Conservation (phyloP, 768 basidiomycete genomes). For the Porpolomopsis calyptriformis region DNA sequence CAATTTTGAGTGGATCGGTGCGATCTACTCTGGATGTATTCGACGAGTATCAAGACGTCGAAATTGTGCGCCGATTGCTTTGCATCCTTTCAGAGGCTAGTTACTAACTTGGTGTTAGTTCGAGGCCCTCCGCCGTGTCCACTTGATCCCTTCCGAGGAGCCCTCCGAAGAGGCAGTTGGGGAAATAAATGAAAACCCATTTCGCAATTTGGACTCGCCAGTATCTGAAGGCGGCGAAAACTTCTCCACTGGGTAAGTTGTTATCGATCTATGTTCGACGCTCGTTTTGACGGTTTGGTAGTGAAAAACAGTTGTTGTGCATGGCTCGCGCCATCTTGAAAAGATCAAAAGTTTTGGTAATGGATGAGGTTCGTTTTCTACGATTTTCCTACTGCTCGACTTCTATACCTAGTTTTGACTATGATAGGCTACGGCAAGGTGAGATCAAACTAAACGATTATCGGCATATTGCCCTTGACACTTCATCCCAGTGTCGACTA, state of each 20-base stretch:
- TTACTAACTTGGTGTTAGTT: slow-evolving; percentile 33
- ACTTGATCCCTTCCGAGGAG: slow-evolving; percentile 58
- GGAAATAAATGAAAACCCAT: slow-evolving; percentile 60
- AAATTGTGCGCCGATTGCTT: slow-evolving; percentile 47
- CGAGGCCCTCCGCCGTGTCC: slow-evolving; percentile 75
- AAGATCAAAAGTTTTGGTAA: slow-evolving; percentile 65
- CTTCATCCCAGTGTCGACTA: slow-evolving; percentile 54
- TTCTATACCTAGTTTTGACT: too few relatives aligned
- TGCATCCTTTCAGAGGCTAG: background rate
- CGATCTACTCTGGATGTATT: slow-evolving; percentile 80
- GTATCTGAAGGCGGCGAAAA: slow-evolving; percentile 85
- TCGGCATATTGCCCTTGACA: background rate
- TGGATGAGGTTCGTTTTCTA: slow-evolving; percentile 61
- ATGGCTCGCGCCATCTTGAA: slow-evolving; percentile 83
- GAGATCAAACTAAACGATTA: background rate
- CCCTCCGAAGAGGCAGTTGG: slow-evolving; percentile 34
- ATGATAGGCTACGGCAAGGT: slow-evolving; percentile 70
- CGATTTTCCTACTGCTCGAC: slow-evolving; percentile 7
- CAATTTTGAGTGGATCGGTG: slow-evolving; percentile 73
- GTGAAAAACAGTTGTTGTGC: slow-evolving; percentile 73
- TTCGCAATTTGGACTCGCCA: slow-evolving; percentile 61
- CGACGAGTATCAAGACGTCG: slow-evolving; percentile 72
- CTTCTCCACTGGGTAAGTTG: slow-evolving; percentile 67
- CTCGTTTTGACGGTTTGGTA: slow-evolving; percentile 15
- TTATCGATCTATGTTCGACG: background rate